Conservation (phyloP, 164 flowering plant genomes). For the Nelumbo lutea region DNA sequence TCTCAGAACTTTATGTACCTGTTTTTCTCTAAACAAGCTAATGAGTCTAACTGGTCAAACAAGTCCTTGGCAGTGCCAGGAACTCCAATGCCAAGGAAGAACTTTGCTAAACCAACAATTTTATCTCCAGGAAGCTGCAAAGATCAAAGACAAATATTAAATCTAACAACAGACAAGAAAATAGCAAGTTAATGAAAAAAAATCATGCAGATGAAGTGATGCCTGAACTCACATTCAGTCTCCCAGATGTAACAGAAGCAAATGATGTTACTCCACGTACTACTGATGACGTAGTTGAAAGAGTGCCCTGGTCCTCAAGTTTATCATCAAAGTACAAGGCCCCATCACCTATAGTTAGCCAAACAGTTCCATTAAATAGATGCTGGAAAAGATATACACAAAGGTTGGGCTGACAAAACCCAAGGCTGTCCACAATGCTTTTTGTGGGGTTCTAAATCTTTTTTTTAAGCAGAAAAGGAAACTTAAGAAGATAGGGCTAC, state of each 20-base stretch:
- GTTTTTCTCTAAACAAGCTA: constrained; percentile 70
- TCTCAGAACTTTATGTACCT: constrained; percentile 35
- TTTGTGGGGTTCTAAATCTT: too few relatives aligned
- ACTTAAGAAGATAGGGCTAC: too few relatives aligned
- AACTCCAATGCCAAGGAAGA: constrained; percentile 80
- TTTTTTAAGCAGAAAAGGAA: too few relatives aligned
- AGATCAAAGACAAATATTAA: constrained; percentile 7
- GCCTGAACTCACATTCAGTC: constrained; percentile 47
- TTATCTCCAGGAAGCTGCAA: constrained; percentile 81
- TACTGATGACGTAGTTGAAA: constrained; percentile 79
- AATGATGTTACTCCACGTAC: constrained; percentile 74
- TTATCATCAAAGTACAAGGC: constrained; percentile 83
- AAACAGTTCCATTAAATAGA: background rate
- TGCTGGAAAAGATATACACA: background rate
- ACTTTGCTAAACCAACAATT: constrained; percentile 81
- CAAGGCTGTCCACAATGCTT: background rate
- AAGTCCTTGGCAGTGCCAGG: constrained; percentile 80
- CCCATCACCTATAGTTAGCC: constrained; percentile 63
- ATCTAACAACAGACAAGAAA: background rate
- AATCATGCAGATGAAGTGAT: background rate
- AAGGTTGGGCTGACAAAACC: background rate
- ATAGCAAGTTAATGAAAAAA: background rate
- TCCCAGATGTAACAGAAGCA: constrained; percentile 59
- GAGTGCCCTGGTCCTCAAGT: constrained; percentile 61
- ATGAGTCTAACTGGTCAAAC: constrained; percentile 73